phyloP scores from a whole-genome alignment of 768 basidiomycete species.

The Leccinellum rugosiceps region DNA sequence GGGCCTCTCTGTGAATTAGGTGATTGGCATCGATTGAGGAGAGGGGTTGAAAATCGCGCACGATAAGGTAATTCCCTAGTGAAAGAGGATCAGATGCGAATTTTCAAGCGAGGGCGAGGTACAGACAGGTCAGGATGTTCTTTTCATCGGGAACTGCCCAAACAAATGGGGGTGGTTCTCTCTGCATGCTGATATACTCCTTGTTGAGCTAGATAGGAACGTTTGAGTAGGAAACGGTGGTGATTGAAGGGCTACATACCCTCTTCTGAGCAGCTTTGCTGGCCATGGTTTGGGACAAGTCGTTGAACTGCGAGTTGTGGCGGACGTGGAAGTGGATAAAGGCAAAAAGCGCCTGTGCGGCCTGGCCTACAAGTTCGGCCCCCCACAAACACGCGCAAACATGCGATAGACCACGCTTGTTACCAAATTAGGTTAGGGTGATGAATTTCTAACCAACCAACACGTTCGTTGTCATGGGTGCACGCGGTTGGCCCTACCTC shows the following conservation, averaged over 20 bases:
- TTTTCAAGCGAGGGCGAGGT: slow-evolving; percentile 3
- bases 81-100: slow-evolving; percentile 7
- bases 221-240: slow-evolving; percentile 1
- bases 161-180: slow-evolving; percentile 90
- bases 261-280: slow-evolving; percentile 86
- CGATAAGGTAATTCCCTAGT: slow-evolving; percentile 93
- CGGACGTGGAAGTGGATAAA: slow-evolving; percentile 22
- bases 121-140: slow-evolving; percentile 92
- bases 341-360: slow-evolving; percentile 22
- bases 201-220: slow-evolving; percentile 58
- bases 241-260: slow-evolving; percentile 39
- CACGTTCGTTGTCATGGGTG: slow-evolving; percentile 13
- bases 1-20: slow-evolving; percentile 70
- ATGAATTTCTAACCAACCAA: neutral
- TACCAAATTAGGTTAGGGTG: slow-evolving; percentile 22
- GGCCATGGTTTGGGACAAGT: slow-evolving; percentile 54
- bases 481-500: neutral
- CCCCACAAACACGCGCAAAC: slow-evolving; percentile 29
- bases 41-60: slow-evolving; percentile 36
- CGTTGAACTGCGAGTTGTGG: neutral
- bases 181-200: slow-evolving; percentile 91
- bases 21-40: slow-evolving; percentile 6
- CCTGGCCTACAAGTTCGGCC: slow-evolving; percentile 15
- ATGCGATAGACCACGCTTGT: neutral
- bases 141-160: slow-evolving; percentile 97